A percentile compares a stretch with the other conserved stretches of the same genome.
phyloP scores from a whole-genome alignment of 2,329 filamentous ascomycete genomes.

The Alternaria metachromatica region DNA sequence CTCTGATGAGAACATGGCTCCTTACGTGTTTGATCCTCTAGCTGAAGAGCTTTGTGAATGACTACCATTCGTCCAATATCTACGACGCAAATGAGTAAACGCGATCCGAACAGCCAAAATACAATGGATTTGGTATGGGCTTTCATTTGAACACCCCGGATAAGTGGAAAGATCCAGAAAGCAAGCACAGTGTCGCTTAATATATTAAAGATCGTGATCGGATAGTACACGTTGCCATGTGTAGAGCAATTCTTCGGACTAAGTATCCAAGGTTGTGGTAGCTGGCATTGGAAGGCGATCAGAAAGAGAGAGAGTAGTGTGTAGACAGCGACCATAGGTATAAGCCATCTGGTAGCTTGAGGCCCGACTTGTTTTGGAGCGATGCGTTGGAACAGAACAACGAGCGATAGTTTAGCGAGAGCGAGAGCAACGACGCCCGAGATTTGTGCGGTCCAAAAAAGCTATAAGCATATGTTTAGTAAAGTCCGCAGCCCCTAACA shows the following conservation, averaged over 20 bases:
- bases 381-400: constrained; percentile 15
- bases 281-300: constrained; percentile 26
- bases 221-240: constrained; percentile 22
- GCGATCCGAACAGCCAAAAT: constrained; percentile 14
- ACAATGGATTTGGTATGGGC: constrained; percentile 5
- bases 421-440: constrained; percentile 11
- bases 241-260: constrained; percentile 15
- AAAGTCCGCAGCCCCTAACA: not conserved
- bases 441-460: constrained; percentile 9
- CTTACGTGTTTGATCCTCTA: constrained; percentile 10
- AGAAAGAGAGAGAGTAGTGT: constrained; percentile 10
- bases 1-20: not conserved
- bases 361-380: constrained; percentile 4
- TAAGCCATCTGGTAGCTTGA: constrained; percentile 1
- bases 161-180: constrained; percentile 29
- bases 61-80: constrained; percentile 10
- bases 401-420: constrained; percentile 11
- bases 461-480: not conserved
- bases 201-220: constrained; percentile 29
- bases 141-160: constrained; percentile 12
- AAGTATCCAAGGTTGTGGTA: constrained; percentile 22
- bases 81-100: constrained; percentile 9
- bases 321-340: constrained; percentile 13
- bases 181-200: constrained; percentile 29
- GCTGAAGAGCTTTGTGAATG: constrained; percentile 7